A percentile compares a stretch with the other conserved stretches of the same genome.
Conservation (phyloP, 2,329 filamentous ascomycete species). For the Pestalotiopsis sp. region DNA sequence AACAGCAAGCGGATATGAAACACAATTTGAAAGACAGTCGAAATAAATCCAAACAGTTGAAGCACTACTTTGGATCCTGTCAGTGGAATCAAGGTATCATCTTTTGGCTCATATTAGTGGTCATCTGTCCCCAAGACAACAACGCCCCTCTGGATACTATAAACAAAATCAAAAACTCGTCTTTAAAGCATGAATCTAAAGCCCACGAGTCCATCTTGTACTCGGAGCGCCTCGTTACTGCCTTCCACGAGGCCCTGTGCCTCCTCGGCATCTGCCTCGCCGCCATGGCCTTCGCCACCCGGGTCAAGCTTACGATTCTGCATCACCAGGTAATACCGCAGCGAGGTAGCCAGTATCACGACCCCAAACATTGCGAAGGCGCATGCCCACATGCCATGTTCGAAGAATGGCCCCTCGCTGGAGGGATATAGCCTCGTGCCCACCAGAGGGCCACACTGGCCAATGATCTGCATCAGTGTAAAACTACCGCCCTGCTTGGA, state of each 20-base stretch:
- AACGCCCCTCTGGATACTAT: no score
- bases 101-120: not conserved
- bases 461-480: conserved; percentile 78
- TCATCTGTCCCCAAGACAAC: not conserved
- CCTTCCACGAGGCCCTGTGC: conserved; percentile 15
- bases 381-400: conserved; percentile 64
- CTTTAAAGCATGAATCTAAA: conserved; percentile 18
- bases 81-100: no score
- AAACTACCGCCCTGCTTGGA: conserved; percentile 75
- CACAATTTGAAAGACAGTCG: no score
- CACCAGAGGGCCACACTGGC: conserved; percentile 77
- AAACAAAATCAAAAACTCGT: no score
- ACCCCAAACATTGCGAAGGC: conserved; percentile 65
- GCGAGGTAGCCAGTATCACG: conserved; percentile 52
- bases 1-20: no score
- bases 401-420: conserved; percentile 62
- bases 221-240: not conserved
- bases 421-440: conserved; percentile 68
- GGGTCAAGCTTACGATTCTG: conserved; percentile 51
- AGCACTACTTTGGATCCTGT: no score
- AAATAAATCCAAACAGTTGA: no score
- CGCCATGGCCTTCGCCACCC: conserved; percentile 1
- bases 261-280: conserved; percentile 14
- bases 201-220: not conserved
- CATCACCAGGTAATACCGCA: conserved; percentile 56